These are phyloP conservation scores for Pseudogymnoascus sp. DNA, from an alignment of 2,329 filamentous ascomycete genomes.

Conservation along the genomic window DNA sequence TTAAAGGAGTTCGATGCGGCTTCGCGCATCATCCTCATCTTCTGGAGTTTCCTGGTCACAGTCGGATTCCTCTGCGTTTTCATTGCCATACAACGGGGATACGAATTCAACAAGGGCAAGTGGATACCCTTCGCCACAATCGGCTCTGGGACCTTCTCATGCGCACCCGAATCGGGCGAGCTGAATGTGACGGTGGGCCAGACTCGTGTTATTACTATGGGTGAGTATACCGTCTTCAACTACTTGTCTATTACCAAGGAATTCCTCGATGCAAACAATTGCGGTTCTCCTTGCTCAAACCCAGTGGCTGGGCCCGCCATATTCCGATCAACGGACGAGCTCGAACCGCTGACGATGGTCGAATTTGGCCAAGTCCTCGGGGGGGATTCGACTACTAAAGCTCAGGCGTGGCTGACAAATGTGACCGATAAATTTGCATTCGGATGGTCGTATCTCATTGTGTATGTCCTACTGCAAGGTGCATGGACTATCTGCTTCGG, in stretches of 20 bases:
- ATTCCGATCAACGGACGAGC: neutral
- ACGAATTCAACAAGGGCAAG: too few species aligned
- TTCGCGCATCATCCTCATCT: neutral
- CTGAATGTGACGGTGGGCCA: neutral
- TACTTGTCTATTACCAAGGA: neutral
- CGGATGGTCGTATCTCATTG: neutral
- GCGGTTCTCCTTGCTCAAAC: neutral
- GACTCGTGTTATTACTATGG: neutral
- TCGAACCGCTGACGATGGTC: neutral
- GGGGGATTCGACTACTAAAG: neutral
- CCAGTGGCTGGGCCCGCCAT: neutral
- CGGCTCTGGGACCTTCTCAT: neutral
- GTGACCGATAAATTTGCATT: neutral
- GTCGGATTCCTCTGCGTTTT: neutral
- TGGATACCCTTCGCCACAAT: neutral
- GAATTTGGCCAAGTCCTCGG: neutral
- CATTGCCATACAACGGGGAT: neutral
- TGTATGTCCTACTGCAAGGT: neutral
- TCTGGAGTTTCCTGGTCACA: slow-evolving; percentile 1
- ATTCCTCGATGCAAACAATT: neutral
- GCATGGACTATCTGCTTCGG: neutral
- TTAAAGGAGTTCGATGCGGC: neutral
- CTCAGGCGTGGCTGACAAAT: neutral
- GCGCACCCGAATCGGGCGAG: neutral
- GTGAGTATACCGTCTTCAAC: neutral